Percentiles rank a stretch among this genome's conserved stretches.
Conservation (phyloP, 495 filamentous ascomycete genomes). For the Neurospora sp. region DNA sequence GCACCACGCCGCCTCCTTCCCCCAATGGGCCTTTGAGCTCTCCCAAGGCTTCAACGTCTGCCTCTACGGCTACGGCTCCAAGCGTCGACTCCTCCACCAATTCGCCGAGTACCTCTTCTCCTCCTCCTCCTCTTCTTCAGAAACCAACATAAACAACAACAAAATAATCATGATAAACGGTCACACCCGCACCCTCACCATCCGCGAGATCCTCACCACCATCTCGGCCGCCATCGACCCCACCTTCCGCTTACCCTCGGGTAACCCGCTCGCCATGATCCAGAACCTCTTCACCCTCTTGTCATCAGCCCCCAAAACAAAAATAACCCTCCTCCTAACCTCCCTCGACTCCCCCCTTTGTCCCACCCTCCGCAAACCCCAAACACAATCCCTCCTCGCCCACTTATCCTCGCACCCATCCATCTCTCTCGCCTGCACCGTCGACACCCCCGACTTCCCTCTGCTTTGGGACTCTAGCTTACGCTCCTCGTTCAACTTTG, state of each 20-base stretch:
- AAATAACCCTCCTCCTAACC: conserved; percentile 66
- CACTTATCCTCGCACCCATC: conserved; percentile 64
- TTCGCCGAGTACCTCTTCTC: conserved; percentile 67
- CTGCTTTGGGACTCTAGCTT: conserved; percentile 83
- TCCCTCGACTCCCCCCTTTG: conserved; percentile 68
- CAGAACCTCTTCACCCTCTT: conserved; percentile 44
- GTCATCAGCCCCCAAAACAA: conserved; percentile 7
- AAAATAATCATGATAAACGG: conserved; percentile 83
- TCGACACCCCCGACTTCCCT: conserved; percentile 77
- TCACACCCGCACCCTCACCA: conserved; percentile 63
- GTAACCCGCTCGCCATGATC: conserved; percentile 41
- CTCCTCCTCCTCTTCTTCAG: not conserved
- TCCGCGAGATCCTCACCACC: conserved; percentile 69
- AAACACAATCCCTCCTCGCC: conserved; percentile 62
- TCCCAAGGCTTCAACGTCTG: conserved; percentile 83
- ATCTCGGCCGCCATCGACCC: conserved; percentile 56
- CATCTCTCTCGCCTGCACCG: conserved; percentile 67
- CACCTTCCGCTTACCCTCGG: conserved; percentile 31
- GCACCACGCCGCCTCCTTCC: conserved; percentile 70
- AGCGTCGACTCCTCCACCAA: conserved; percentile 60
- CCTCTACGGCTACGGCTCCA: conserved; percentile 87
- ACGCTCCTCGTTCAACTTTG: conserved; percentile 67
- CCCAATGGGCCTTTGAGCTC: conserved; percentile 90
- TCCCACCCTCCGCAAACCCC: conserved; percentile 56
- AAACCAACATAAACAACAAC: conserved; percentile 9